phyloP scores from a whole-genome alignment of 192 early-diverging fungal genomes.

The Anaeromyces robustus region DNA sequence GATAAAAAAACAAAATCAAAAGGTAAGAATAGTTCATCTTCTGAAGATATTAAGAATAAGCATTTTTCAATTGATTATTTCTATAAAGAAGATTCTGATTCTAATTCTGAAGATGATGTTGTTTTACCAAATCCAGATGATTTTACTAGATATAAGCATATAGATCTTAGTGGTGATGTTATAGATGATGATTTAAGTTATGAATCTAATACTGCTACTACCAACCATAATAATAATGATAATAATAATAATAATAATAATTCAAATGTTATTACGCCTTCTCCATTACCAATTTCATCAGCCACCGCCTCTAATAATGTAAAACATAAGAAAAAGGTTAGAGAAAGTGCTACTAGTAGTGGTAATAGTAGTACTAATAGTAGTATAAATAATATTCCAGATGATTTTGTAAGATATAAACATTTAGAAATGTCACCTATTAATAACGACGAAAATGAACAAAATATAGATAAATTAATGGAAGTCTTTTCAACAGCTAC shows the following conservation, averaged over 20 bases:
- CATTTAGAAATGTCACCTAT: neutral
- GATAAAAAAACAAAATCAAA: neutral
- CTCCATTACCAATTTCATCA: neutral
- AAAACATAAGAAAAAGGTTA: neutral
- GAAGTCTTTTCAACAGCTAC: neutral
- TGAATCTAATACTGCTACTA: constrained; percentile 5
- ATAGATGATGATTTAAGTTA: constrained; percentile 2
- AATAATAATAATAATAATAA: neutral
- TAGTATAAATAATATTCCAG: neutral
- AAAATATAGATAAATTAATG: neutral
- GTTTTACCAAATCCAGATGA: neutral
- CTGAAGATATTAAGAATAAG: neutral
- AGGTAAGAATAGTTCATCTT: no score
- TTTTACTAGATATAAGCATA: constrained; percentile 7
- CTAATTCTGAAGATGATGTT: constrained; percentile 9
- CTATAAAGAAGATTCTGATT: constrained; percentile 1
- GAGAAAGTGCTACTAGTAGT: neutral
- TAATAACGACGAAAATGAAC: neutral
- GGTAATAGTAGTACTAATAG: neutral
- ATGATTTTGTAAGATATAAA: neutral
- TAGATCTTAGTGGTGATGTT: constrained; percentile 6
- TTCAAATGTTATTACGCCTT: constrained; percentile 3
- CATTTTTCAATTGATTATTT: neutral
- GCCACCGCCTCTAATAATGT: neutral
- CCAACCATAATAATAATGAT: constrained; percentile 2